Base-by-base conservation (phyloP, 192 early-diverging fungal species). In the Umbelopsis sp. region DNA sequence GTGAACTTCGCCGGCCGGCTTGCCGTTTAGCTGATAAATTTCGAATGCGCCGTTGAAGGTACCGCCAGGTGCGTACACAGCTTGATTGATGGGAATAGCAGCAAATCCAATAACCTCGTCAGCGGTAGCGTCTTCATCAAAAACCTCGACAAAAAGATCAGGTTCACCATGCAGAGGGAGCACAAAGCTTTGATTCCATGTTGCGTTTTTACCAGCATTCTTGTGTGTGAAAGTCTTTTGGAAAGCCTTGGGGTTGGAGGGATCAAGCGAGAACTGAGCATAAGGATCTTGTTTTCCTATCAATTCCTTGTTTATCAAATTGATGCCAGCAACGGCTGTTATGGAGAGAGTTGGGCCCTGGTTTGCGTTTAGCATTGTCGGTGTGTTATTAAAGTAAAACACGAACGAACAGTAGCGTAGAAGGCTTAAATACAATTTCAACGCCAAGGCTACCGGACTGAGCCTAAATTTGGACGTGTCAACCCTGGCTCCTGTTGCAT, bases 251-350 rank as follows among this genome's bases (percentile, higher is more conserved):
- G 75, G 53, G 69, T 85, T 75, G 16, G n/a, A 21, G 21, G 72
- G 32, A 52, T 85, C 69, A 41, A 85, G 66, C 2, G 79, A 74
- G 74, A 85, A 81, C 66, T 82, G 84, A 43, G 82, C 31, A 45
- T 76, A 85, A 47, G 84, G 84, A 52, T 85, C 84, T 67, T 85
- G 81, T 79, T 82, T 85, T 75, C 84, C 84, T 45, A 85, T 22
- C 4, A 52, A 25, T 65, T 85, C 77, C 44, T 75, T 77, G 71
- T 73, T 70, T 41, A 76, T 41, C 69, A 84, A 72, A 47, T 81
- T 69, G 22, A 68, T 66, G 22, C 80, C 82, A 45, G 70, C 38
- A 22, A 74, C 75, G 29, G 71, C 82, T 51, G 44, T 47, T 43
- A 84, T 74, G 29, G 75, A 38, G 29, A 84, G 75, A 36, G 80